Conservation (phyloP, 805 yeast genomes). For the Cyberlindnera maritima region DNA sequence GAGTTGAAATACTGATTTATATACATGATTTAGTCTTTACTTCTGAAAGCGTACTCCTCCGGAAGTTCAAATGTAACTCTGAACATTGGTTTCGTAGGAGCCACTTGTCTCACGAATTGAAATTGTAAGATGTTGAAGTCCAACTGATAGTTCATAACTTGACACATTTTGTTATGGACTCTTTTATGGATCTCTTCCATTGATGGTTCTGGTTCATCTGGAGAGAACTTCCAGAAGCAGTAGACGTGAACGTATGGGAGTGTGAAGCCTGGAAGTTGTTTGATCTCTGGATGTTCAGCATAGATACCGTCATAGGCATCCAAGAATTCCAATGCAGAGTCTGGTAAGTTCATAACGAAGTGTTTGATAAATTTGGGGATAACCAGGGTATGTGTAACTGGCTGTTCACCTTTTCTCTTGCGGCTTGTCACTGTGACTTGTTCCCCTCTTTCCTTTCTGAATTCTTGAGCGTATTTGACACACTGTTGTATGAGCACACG, state of each 20-base stretch:
- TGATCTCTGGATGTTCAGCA: constrained; percentile 37
- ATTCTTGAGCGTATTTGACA: constrained; percentile 47
- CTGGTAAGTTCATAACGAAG: constrained; percentile 96
- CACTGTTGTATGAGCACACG: constrained; percentile 70
- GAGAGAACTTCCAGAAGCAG: constrained; percentile 88
- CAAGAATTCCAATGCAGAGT: constrained; percentile 80
- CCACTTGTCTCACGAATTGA: constrained; percentile 89
- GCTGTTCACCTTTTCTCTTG: constrained; percentile 30
- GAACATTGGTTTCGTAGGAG: constrained; percentile 96
- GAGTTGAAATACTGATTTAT: constrained; percentile 36
- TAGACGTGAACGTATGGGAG: constrained; percentile 83
- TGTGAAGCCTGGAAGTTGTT: constrained; percentile 43
- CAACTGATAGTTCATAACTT: constrained; percentile 41
- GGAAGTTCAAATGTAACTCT: constrained; percentile 81
- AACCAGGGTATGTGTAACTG: constrained; percentile 22
- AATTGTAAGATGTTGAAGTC: constrained; percentile 51
- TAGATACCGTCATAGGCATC: constrained; percentile 77
- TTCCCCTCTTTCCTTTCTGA: constrained; percentile 37
- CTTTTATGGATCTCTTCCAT: constrained; percentile 66
- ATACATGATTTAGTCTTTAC: background rate
- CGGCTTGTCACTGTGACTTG: constrained; percentile 37
- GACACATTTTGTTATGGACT: constrained; percentile 51
- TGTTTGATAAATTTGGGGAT: constrained; percentile 62
- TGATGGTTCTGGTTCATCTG: constrained; percentile 66
- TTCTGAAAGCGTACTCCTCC: constrained; percentile 54